Base-by-base conservation (phyloP, 495 filamentous ascomycete species). In the Usnea hakonensis region DNA sequence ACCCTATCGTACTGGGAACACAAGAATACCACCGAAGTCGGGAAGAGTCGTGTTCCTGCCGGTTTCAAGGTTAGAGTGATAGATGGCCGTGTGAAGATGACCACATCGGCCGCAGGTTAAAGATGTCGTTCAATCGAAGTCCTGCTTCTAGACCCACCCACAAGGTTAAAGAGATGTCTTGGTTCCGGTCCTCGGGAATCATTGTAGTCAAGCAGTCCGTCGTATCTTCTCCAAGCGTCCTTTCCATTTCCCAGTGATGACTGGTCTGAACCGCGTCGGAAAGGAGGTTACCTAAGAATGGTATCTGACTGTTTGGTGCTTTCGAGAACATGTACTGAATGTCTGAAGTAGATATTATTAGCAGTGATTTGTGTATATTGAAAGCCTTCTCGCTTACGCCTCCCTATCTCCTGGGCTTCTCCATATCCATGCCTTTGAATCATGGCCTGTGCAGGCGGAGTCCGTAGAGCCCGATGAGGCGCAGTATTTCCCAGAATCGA, bases 1-100 rank as follows among this genome's bases (percentile, higher is more conserved):
- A 33, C 37, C 40, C 13, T 38, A 30, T 57, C 57, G 28, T 60
- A 52, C 43, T 64, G 62, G 62, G 62, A 64, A 61, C 35, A 64
- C 36, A 57, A 64, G 52, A 64, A 64, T 23, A 43, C 37, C 13
- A 46, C 62, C 41, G 41, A 52, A 52, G 57, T 62, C 23, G 56
- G 23, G 23, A 60, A 28, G 37, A 63, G 52, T 23, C 37, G 50
- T 21, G 57, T 64, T 64, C 62, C 62, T 21, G 36, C n/a, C 17
- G 62, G 62, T 3, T 64, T 35, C 43, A 60, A 61, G 57, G 62
- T 64, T 38, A 38, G 43, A 19, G 57, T 64, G 17, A 61, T 64
- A 64, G 62, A 52, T 59, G 62, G 36, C 62, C 17, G 41, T 17
- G 62, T 64, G 8, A 64, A 64, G 57, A 36, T 64, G n/a, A 48